Conservation (phyloP, 768 basidiomycete genomes). For the Mycena filopes region DNA sequence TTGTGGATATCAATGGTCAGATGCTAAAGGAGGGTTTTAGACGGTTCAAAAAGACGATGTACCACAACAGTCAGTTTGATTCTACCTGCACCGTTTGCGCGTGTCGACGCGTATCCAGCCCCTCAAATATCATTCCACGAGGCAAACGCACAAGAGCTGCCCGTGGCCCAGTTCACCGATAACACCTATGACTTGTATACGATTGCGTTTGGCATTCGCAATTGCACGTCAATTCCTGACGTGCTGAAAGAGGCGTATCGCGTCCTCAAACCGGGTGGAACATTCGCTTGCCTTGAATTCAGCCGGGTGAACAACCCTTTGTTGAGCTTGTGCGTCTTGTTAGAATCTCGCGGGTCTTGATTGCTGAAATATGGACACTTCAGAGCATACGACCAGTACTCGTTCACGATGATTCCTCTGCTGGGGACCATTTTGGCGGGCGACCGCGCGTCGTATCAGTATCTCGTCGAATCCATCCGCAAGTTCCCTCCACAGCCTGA, state of each 20-base stretch:
- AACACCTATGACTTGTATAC: slow-evolving; percentile 96
- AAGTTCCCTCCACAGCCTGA: slow-evolving; percentile 89
- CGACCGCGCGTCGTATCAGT: slow-evolving; percentile 95
- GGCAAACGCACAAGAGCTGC: slow-evolving; percentile 89
- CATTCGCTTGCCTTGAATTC: slow-evolving; percentile 96
- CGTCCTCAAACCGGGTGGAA: slow-evolving; percentile 95
- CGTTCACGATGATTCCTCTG: slow-evolving; percentile 94
- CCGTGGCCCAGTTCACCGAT: slow-evolving; percentile 72
- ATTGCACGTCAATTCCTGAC: slow-evolving; percentile 92
- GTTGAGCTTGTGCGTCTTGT: slow-evolving; percentile 76
- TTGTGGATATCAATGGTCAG: slow-evolving; percentile 94
- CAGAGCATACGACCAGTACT: slow-evolving; percentile 94
- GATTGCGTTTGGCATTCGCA: slow-evolving; percentile 97
- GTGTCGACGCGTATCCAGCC: slow-evolving; percentile 55
- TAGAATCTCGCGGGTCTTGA: not conserved
- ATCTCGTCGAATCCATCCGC: slow-evolving; percentile 96
- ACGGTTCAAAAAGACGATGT: slow-evolving; percentile 97
- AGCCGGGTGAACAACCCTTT: slow-evolving; percentile 91
- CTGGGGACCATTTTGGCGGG: slow-evolving; percentile 97
- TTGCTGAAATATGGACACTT: slow-evolving; percentile 25
- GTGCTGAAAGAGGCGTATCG: slow-evolving; percentile 91
- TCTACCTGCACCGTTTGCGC: slow-evolving; percentile 21
- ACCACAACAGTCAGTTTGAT: slow-evolving; percentile 85
- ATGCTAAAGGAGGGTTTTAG: slow-evolving; percentile 94
- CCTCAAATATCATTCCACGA: slow-evolving; percentile 94